Evolutionary conservation across 208 protist species (phyloP).

Genomic region (Acanthamoeba quina): DNA sequence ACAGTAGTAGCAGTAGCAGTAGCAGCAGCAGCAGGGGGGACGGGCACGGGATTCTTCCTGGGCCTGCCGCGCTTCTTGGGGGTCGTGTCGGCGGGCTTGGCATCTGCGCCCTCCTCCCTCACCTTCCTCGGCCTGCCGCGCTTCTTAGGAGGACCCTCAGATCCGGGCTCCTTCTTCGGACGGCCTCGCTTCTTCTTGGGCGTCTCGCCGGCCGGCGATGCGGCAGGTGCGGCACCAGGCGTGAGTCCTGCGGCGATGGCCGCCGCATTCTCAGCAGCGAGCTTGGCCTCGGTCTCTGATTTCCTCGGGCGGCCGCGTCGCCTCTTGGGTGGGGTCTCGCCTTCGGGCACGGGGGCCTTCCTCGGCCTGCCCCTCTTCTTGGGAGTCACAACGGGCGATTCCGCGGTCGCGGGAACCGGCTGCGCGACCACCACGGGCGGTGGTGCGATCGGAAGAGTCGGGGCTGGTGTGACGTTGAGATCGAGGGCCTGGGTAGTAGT

Average conservation of each 20-base stretch:
- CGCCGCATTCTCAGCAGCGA: not conserved
- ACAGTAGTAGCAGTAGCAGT: not conserved
- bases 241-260: not conserved
- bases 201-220: not conserved
- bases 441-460: not conserved
- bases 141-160: conserved; percentile 59
- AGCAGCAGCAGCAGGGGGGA: not conserved
- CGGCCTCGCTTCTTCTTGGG: conserved; percentile 59
- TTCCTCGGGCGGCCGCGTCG: conserved; percentile 40
- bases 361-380: conserved; percentile 69
- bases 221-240: not conserved
- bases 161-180: conserved; percentile 38
- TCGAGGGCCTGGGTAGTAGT: not conserved
- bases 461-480: not conserved
- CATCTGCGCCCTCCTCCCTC: conserved; percentile 18
- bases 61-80: conserved; percentile 57
- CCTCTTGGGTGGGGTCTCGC: conserved; percentile 48
- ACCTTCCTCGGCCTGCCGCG: conserved; percentile 48
- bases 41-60: conserved; percentile 49
- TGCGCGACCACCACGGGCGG: not conserved
- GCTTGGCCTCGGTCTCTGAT: conserved; percentile 15
- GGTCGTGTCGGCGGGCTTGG: conserved; percentile 26
- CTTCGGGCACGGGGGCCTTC: conserved; percentile 45
- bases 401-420: not conserved
- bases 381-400: not conserved